phyloP scores from a whole-genome alignment of 331 rosid genomes.

The Malus hybrid region DNA sequence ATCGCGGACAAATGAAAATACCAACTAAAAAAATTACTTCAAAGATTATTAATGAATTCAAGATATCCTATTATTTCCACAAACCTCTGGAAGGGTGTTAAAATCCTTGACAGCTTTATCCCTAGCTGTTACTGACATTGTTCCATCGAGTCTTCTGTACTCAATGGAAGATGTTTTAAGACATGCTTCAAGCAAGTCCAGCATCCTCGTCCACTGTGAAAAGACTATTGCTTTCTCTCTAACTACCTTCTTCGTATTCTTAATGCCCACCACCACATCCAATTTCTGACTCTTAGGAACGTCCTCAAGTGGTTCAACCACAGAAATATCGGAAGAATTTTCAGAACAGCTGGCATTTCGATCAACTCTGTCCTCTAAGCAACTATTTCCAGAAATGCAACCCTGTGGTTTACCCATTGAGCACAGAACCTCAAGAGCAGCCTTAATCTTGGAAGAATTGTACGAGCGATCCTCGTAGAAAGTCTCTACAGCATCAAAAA shows the following conservation, averaged over 20 bases:
- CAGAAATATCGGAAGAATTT: constrained; percentile 22
- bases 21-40: not conserved
- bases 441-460: constrained; percentile 79
- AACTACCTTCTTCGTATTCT: constrained; percentile 21
- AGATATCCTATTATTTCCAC: constrained; percentile 22
- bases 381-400: constrained; percentile 19
- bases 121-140: constrained; percentile 76
- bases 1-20: not conserved
- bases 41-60: not conserved
- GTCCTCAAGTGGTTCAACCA: constrained; percentile 21
- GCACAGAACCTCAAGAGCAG: constrained; percentile 72
- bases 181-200: constrained; percentile 86
- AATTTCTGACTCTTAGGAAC: constrained; percentile 28
- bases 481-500: constrained; percentile 35
- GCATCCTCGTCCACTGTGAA: constrained; percentile 99
- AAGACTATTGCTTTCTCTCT: constrained; percentile 94
- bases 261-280: constrained; percentile 23
- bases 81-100: constrained; percentile 87
- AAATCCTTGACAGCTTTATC: constrained; percentile 93
- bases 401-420: constrained; percentile 45
- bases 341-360: constrained; percentile 29
- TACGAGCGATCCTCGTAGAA: constrained; percentile 29
- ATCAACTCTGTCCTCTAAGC: constrained; percentile 18
- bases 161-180: constrained; percentile 70
- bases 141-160: constrained; percentile 89